A percentile compares a stretch with the other conserved stretches of the same genome.
These are phyloP conservation scores for Lasiodiplodia theobromae DNA, from an alignment of 2,329 filamentous ascomycete species.

Conservation along the genomic window DNA sequence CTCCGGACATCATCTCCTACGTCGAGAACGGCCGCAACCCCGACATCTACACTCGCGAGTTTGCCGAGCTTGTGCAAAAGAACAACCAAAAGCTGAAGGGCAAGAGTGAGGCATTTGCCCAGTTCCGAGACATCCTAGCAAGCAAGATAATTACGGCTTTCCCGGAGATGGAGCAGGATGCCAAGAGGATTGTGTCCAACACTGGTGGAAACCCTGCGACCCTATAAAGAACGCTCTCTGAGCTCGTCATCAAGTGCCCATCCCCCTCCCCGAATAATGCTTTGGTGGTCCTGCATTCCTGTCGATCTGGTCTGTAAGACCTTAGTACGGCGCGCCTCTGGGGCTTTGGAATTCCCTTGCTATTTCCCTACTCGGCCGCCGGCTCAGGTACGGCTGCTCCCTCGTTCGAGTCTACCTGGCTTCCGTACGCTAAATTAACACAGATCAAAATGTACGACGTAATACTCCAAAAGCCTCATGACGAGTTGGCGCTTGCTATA, in stretches of 20 bases:
- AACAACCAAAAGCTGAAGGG: slow-evolving; percentile 69
- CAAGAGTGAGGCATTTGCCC: slow-evolving; percentile 64
- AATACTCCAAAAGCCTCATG: not conserved
- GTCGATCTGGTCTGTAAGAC: too few species aligned
- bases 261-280: not conserved
- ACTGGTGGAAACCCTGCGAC: slow-evolving; percentile 45
- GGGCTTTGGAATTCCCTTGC: too few species aligned
- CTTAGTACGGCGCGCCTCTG: too few species aligned
- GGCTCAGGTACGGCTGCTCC: too few species aligned
- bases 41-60: slow-evolving; percentile 71
- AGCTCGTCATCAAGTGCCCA: not conserved
- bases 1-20: slow-evolving; percentile 68
- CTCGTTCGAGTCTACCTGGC: too few species aligned
- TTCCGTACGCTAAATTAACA: not conserved
- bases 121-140: slow-evolving; percentile 66
- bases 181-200: slow-evolving; percentile 57
- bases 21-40: slow-evolving; percentile 69
- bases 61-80: slow-evolving; percentile 68
- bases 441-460: not conserved
- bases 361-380: too few species aligned
- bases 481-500: not conserved
- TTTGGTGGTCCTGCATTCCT: too few species aligned
- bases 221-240: not conserved
- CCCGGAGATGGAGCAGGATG: slow-evolving; percentile 63
- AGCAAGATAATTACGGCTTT: slow-evolving; percentile 65